A percentile compares a stretch with the other conserved stretches of the same genome.
Conservation (phyloP, 331 rosid species). For the Phaseolus coccineus region DNA sequence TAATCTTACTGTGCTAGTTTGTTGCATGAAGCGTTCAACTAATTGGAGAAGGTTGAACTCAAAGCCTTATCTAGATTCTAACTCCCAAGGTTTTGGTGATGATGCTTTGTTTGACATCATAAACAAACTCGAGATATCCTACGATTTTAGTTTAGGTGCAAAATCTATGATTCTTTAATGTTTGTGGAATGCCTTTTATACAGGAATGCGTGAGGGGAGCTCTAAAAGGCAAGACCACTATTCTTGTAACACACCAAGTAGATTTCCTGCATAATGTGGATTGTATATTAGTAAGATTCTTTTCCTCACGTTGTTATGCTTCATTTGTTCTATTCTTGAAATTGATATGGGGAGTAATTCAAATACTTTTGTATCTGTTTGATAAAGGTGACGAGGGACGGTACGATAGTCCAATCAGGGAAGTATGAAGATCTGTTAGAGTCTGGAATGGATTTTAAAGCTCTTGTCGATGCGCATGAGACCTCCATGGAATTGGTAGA, state of each 20-base stretch:
- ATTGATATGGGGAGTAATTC: not conserved
- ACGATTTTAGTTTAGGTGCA: not conserved
- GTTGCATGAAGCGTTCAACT: not conserved
- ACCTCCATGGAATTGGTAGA: conserved; percentile 81
- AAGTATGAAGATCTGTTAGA: conserved; percentile 59
- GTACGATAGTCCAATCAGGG: conserved; percentile 72
- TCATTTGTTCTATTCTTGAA: conserved; percentile 1
- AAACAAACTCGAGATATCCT: not conserved
- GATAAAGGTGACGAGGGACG: conserved; percentile 73
- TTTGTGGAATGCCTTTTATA: conserved; percentile 26
- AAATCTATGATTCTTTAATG: not conserved
- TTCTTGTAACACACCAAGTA: conserved; percentile 85
- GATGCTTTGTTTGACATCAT: not conserved
- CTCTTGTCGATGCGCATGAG: conserved; percentile 76
- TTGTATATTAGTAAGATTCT: conserved; percentile 62
- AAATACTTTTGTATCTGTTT: conserved; percentile 7
- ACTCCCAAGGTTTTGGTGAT: not conserved
- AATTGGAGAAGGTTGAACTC: not conserved
- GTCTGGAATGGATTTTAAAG: conserved; percentile 65
- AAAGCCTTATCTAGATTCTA: not conserved
- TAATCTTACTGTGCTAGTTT: conserved; percentile 11
- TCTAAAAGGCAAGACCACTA: conserved; percentile 67
- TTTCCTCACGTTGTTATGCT: not conserved
- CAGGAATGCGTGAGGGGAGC: conserved; percentile 82
- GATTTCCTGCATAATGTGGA: conserved; percentile 82